phyloP scores from a whole-genome alignment of 306 rosid species.

The Rosa chinensis region DNA sequence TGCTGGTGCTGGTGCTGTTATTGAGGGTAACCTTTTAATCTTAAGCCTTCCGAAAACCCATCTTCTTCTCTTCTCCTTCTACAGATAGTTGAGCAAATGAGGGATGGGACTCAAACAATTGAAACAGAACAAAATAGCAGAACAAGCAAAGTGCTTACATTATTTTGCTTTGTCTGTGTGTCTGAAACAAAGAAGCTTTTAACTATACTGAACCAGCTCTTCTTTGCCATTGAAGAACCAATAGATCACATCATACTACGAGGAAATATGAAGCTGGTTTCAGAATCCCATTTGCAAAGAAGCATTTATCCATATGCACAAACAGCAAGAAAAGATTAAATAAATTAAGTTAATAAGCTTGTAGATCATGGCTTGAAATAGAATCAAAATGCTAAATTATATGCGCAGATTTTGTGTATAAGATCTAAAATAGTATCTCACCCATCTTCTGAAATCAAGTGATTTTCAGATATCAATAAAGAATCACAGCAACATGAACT shows the following conservation, averaged over 20 bases:
- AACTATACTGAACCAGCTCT: conserved; percentile 75
- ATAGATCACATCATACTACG: conserved; percentile 11
- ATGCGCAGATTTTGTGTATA: conserved; percentile 33
- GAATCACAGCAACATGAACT: conserved; percentile 42
- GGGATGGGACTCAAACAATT: not conserved
- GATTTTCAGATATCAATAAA: conserved; percentile 33
- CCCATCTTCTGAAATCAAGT: conserved; percentile 33
- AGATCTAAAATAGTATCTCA: conserved; percentile 38
- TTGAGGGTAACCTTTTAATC: conserved; percentile 52
- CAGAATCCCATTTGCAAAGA: conserved; percentile 20
- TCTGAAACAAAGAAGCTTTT: conserved; percentile 70
- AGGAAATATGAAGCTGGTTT: conserved; percentile 20
- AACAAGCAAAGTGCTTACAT: conserved; percentile 38
- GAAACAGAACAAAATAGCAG: conserved; percentile 13
- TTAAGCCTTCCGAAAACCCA: conserved; percentile 69
- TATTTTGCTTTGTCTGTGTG: conserved; percentile 55
- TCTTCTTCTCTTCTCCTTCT: conserved; percentile 82
- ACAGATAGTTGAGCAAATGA: conserved; percentile 15
- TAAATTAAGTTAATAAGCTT: not conserved
- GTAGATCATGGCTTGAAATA: conserved; percentile 8
- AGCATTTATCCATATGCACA: conserved; percentile 20
- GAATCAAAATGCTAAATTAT: conserved; percentile 18
- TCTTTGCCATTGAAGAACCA: conserved; percentile 64
- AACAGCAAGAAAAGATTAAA: conserved; percentile 10
- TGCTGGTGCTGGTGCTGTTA: conserved; percentile 45